A percentile compares a stretch with the other conserved stretches of the same genome.
phyloP scores from a whole-genome alignment of 2,329 filamentous ascomycete genomes.

The Penicillium rolfsii region DNA sequence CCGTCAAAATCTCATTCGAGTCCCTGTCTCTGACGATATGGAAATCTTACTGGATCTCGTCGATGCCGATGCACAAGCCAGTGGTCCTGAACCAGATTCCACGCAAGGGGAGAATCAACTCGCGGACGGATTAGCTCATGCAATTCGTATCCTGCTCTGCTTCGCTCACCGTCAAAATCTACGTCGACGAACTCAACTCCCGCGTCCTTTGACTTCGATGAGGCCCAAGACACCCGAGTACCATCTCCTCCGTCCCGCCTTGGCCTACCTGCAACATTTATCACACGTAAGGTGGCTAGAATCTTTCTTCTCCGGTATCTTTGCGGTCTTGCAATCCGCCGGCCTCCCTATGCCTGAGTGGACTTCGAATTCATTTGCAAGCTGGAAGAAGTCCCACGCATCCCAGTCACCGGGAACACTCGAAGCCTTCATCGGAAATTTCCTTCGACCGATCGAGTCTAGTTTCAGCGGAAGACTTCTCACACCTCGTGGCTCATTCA shows the following conservation, averaged over 20 bases:
- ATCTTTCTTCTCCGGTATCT: slow-evolving; percentile 38
- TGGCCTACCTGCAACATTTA: slow-evolving; percentile 57
- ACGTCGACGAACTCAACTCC: slow-evolving; percentile 65
- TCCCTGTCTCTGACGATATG: slow-evolving; percentile 57
- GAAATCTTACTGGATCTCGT: slow-evolving; percentile 70
- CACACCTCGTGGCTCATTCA: slow-evolving; percentile 41
- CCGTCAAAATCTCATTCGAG: slow-evolving; percentile 61
- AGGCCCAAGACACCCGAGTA: slow-evolving; percentile 57
- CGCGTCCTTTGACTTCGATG: slow-evolving; percentile 57
- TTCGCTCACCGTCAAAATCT: slow-evolving; percentile 78
- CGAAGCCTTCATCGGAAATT: slow-evolving; percentile 48
- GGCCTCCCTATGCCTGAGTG: slow-evolving; percentile 36
- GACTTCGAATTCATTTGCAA: slow-evolving; percentile 32
- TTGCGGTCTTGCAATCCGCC: slow-evolving; percentile 38
- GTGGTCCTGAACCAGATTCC: slow-evolving; percentile 31
- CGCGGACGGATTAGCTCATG: slow-evolving; percentile 68
- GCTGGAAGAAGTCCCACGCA: slow-evolving; percentile 23
- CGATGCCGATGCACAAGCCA: slow-evolving; percentile 53
- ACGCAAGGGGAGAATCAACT: slow-evolving; percentile 45
- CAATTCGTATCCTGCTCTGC: slow-evolving; percentile 74
- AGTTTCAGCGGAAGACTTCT: slow-evolving; percentile 44
- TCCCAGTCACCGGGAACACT: slow-evolving; percentile 26
- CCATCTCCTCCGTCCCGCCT: slow-evolving; percentile 62
- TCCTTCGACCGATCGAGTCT: slow-evolving; percentile 50
- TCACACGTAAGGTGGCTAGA: slow-evolving; percentile 41